Evolutionary conservation across 129 eudicot genomes (phyloP).

Genomic region (Gnaphalium uliginosum): DNA sequence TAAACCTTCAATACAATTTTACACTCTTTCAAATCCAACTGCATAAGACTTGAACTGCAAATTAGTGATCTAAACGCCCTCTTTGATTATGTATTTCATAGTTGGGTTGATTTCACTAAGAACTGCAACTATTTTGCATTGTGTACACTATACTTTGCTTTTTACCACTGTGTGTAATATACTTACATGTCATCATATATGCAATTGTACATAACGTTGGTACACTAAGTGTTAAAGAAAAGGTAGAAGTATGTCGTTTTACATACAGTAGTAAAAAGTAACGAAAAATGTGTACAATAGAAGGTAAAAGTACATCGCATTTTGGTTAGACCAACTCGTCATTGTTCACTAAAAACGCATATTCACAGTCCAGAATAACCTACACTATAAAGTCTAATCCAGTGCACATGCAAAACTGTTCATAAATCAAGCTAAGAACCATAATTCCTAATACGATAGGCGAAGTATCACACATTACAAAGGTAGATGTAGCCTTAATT

Average conservation of each 20-base stretch:
- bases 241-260: no score
- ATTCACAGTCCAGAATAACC: no score
- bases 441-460: neutral
- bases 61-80: neutral
- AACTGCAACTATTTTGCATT: neutral
- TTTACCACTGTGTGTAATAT: neutral
- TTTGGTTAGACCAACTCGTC: neutral
- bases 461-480: neutral
- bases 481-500: neutral
- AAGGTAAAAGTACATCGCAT: no score
- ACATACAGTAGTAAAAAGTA: no score
- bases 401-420: neutral
- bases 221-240: no score
- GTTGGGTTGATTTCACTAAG: neutral
- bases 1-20: neutral
- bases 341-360: neutral
- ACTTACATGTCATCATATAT: no score
- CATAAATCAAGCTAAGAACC: neutral
- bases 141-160: neutral
- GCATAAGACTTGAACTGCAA: neutral
- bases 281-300: no score
- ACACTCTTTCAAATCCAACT: constrained; percentile 4
- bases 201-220: no score
- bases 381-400: neutral
- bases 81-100: neutral